A percentile compares a stretch with the other conserved stretches of the same genome.
Evolutionary conservation across 2,329 filamentous ascomycete genomes (phyloP).

Genomic region (Penicillium thymicola): DNA sequence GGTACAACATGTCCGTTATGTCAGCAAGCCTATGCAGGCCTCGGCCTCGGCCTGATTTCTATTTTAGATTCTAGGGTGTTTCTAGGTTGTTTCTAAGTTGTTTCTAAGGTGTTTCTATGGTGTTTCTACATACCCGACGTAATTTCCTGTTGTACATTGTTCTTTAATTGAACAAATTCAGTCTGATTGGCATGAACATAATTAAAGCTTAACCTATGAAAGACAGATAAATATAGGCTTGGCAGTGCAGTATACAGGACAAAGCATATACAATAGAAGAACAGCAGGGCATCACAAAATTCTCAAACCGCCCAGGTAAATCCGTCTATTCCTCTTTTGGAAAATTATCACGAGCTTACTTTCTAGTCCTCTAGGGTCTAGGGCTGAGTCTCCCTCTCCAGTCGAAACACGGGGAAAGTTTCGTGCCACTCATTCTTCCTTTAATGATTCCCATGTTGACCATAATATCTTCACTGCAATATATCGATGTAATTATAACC

Average conservation of each 20-base stretch:
- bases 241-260: not conserved
- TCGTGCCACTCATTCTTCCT: not conserved
- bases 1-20: too few species aligned
- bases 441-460: not conserved
- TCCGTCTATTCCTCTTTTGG: not conserved
- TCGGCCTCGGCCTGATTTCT: not conserved
- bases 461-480: not conserved
- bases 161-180: too few species aligned
- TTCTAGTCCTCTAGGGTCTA: too few species aligned
- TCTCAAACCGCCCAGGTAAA: too few species aligned
- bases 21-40: not conserved
- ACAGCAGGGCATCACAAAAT: not conserved
- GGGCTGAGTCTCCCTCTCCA: too few species aligned
- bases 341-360: not conserved
- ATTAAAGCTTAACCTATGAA: not conserved
- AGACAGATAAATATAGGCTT: not conserved
- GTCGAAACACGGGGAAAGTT: not conserved
- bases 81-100: too few species aligned
- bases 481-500: constrained; percentile 3
- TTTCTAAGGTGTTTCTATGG: not conserved
- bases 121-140: too few species aligned
- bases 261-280: not conserved
- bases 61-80: not conserved
- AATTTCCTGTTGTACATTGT: too few species aligned
- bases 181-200: not conserved